Evolutionary conservation across 345 rosid genomes (phyloP).

Genomic region (Arabis hirsuta): DNA sequence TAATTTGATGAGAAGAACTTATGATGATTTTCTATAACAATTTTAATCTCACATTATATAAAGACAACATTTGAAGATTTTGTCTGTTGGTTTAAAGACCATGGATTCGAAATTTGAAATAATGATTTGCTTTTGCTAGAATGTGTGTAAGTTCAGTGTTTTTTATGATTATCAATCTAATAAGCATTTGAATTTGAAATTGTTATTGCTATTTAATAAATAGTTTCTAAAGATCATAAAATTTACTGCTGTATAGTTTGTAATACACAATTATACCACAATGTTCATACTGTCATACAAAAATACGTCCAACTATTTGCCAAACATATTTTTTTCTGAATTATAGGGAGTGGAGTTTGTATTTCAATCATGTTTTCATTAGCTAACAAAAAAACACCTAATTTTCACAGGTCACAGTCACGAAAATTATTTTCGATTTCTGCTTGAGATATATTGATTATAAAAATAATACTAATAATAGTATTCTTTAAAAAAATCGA

Average conservation of each 20-base stretch:
- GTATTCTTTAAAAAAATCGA: no score
- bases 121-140: constrained; percentile 8
- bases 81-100: constrained; percentile 21
- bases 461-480: no score
- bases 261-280: no score
- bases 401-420: no score
- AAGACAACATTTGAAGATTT: constrained; percentile 13
- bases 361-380: no score
- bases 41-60: constrained; percentile 6
- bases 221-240: no score
- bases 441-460: no score
- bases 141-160: constrained; percentile 23
- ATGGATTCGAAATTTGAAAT: constrained; percentile 3
- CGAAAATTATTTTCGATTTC: no score
- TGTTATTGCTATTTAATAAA: no score
- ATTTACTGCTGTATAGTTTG: no score
- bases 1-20: not conserved
- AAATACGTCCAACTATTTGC: not conserved
- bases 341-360: not conserved
- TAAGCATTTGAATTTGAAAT: not conserved
- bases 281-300: no score
- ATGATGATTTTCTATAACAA: not conserved
- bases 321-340: not conserved
- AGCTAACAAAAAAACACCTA: no score
- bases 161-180: not conserved